Conservation (phyloP, 306 rosid genomes). For the Casuarina glauca region DNA sequence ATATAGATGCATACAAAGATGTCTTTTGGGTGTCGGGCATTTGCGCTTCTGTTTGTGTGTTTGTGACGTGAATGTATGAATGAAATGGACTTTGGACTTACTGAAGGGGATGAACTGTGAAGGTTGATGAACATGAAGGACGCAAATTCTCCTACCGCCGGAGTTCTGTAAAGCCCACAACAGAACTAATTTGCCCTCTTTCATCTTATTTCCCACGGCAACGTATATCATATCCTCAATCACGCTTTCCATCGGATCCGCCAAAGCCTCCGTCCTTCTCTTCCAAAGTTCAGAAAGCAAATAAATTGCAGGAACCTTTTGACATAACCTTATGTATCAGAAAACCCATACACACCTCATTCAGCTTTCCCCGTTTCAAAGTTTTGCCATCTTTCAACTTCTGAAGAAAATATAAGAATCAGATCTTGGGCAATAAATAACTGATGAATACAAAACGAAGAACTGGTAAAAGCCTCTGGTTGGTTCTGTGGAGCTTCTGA, state of each 20-base stretch:
- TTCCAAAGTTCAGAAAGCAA: slow-evolving; percentile 28
- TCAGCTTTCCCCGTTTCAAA: no score
- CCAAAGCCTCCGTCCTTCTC: slow-evolving; percentile 38
- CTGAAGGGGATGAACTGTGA: slow-evolving; percentile 66
- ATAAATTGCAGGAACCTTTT: slow-evolving; percentile 34
- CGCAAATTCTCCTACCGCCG: slow-evolving; percentile 67
- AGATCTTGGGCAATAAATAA: not conserved
- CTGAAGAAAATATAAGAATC: not conserved
- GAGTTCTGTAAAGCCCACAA: slow-evolving; percentile 73
- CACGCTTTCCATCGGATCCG: slow-evolving; percentile 37
- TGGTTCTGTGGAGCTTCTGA: not conserved
- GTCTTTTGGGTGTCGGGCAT: no score
- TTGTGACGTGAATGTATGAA: no score
- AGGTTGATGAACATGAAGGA: slow-evolving; percentile 70
- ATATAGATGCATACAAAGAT: no score
- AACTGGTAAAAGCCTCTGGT: not conserved
- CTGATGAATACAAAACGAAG: not conserved
- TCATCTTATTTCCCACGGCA: slow-evolving; percentile 68
- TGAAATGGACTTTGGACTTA: slow-evolving; percentile 37
- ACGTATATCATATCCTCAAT: slow-evolving; percentile 54
- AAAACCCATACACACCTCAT: no score
- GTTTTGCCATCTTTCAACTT: no score
- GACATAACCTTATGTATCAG: no score
- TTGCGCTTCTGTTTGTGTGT: no score
- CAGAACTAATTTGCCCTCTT: slow-evolving; percentile 55